Evolutionary conservation across 768 basidiomycete genomes (phyloP), one percentile per base, ranked within the genome.

Genomic region (Mycena rebaudengoi): DNA sequence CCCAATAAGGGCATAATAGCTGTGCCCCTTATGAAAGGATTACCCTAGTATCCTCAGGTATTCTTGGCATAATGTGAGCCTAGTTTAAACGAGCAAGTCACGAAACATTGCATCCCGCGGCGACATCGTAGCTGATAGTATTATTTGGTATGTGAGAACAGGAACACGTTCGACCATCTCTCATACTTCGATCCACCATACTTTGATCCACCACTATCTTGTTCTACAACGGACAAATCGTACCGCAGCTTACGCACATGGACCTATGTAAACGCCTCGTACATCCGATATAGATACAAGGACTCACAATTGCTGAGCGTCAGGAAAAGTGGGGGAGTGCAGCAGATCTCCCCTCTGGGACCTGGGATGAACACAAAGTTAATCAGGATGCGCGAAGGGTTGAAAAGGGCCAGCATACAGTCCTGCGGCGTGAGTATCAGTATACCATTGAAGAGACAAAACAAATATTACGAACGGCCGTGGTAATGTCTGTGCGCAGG

Each of bases 241-340:
- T n/a, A n/a, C n/a, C n/a, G n/a, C n/a, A n/a, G n/a, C 43, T 25
- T 48, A 48, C 28, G 45, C 26, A 30, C 26, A 48, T 30, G 45
- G 45, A 48, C 28, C 45, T 48, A 48, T 48, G 28, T 48, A 30
- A 48, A 30, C 28, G 20, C 28, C 26, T 48, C 45, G 45, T 48
- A 48, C 45, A 48, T 48, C 45, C 45, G 28, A 48, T 48, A 48
- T 2, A 48, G 45, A 30, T 48, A 29, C 45, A 30, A 48, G 28
- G 18, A 48, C 45, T 48, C 45, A 48, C 45, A 48, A 13, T 26
- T 48, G 45, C 45, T 48, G 45, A 48, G 45, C 45, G 45, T 48
- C 45, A 48, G 45, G 45, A 29, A 48, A 48, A 48, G 45, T 48
- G 45, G 45, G 45, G 45, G 45, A 30, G 32, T 48, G 45, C 45